phyloP scores from a whole-genome alignment of 2,329 filamentous ascomycete genomes.

The Colletotrichum liriopes region DNA sequence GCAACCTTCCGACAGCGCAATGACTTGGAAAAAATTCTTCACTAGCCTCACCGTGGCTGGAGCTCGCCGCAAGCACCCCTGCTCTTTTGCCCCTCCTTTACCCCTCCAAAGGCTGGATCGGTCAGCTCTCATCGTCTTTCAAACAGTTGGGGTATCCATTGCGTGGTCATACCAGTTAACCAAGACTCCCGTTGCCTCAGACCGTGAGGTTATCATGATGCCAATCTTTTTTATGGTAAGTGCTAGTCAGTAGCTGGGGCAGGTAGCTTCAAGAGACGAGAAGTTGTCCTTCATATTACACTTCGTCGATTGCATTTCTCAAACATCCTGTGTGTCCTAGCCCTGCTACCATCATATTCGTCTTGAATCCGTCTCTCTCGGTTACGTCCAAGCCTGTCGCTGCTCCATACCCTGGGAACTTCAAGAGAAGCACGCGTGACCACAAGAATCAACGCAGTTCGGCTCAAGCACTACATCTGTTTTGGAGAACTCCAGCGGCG shows the following conservation, averaged over 20 bases:
- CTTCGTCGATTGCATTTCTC: background rate
- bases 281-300: background rate
- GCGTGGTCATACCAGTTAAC: background rate
- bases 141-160: background rate
- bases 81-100: constrained; percentile 40
- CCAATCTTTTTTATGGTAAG: background rate
- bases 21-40: constrained; percentile 31
- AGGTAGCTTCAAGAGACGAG: background rate
- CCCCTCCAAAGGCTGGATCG: constrained; percentile 26
- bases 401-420: background rate
- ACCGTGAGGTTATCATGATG: background rate
- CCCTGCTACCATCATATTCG: background rate
- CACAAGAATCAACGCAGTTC: background rate
- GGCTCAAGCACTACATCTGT: background rate
- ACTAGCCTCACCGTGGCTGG: constrained; percentile 39
- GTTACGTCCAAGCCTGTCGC: background rate
- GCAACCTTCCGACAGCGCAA: constrained; percentile 7
- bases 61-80: constrained; percentile 29
- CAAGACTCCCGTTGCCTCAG: background rate
- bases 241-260: background rate
- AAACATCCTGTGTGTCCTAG: background rate
- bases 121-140: background rate
- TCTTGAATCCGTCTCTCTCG: background rate
- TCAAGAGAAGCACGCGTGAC: background rate
- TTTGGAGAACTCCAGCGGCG: background rate